Base-by-base conservation (phyloP, 495 filamentous ascomycete species). In the Xylaria intraflava region DNA sequence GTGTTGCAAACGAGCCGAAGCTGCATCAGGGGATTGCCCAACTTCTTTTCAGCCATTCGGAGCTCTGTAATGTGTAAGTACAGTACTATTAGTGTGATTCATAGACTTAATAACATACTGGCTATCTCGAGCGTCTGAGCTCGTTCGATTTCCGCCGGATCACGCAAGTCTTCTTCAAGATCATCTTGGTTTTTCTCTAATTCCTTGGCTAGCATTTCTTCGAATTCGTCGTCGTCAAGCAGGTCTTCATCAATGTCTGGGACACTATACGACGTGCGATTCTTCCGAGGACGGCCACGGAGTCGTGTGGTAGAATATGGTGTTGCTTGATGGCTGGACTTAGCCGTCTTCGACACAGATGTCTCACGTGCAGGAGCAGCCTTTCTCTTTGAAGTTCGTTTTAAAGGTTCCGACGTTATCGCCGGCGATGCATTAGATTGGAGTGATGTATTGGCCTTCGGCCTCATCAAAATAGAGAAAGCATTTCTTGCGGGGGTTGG, bases 21-120 rank as follows among this genome's bases (percentile, higher is more conserved):
- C 69, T 98, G 93, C 79, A 96, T 85, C 23, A 97, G 68, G 0
- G 91, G 89, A 61, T 98, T 98, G 55, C 94, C 91, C 23, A 98
- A 80, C 65, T 96, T 96, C 74, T 97, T 98, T 24, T 79, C 79
- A n/a, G 80, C 70, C 26, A 96, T 88, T 66, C 96, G 89, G 51
- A 83, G 80, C 59, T 90, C 81, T 84, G 63, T 51, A 12, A 49
- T 1, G 7, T 44, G 62, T 67, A 49, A 66, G 60, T 50, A 19
- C 26, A 41, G 6, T 12, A 38, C 11, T 38, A n/a, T 14, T 38
- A n/a, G 26, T 11, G 1, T 0, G 16, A 26, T 6, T 14, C 0
- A n/a, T 16, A 23, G 24, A 43, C 19, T 22, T 26, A 19, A 51
- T 26, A 6, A 78, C 79, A 53, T 80, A 83, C 83, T 92, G 11